Percentiles rank a stretch among this genome's conserved stretches.
Evolutionary conservation across 305 asterid species (phyloP).

Genomic region (Solanum chacoense): DNA sequence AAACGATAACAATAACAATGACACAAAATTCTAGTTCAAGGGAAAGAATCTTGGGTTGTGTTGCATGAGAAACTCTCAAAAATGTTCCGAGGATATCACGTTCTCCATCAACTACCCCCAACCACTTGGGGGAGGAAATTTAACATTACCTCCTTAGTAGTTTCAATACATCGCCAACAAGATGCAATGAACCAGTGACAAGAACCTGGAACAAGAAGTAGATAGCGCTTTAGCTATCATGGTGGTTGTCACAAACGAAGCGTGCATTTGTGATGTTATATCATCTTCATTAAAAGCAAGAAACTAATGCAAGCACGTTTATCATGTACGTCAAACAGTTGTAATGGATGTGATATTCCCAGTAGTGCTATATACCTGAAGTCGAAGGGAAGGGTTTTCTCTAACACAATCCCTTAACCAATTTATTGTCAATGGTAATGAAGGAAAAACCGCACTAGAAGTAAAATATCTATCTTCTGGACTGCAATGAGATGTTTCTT

Average conservation of each 20-base stretch:
- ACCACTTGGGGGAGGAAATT: not conserved
- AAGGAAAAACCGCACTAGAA: slow-evolving; percentile 65
- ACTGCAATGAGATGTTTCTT: slow-evolving; percentile 29
- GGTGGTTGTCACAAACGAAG: not conserved
- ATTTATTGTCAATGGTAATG: slow-evolving; percentile 65
- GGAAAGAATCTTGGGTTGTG: not conserved
- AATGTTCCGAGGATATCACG: not conserved
- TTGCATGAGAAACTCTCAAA: not conserved
- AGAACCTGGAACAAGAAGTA: slow-evolving; percentile 44
- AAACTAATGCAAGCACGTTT: not conserved
- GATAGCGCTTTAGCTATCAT: not conserved
- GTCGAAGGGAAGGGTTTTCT: slow-evolving; percentile 51
- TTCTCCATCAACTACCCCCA: not conserved
- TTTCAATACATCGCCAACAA: slow-evolving; percentile 83
- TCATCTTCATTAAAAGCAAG: not conserved
- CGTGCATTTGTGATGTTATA: not conserved
- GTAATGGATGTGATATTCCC: not conserved
- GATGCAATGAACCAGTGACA: slow-evolving; percentile 81
- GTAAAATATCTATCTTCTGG: slow-evolving; percentile 36
- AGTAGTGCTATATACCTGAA: slow-evolving; percentile 42
- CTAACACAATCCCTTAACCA: slow-evolving; percentile 62
- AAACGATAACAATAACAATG: not conserved
- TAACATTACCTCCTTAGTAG: slow-evolving; percentile 42
- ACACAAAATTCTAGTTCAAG: not conserved
- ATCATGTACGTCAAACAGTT: not conserved